phyloP scores from a whole-genome alignment of 73 alveolate genomes.

The Symbiodinium natans region DNA sequence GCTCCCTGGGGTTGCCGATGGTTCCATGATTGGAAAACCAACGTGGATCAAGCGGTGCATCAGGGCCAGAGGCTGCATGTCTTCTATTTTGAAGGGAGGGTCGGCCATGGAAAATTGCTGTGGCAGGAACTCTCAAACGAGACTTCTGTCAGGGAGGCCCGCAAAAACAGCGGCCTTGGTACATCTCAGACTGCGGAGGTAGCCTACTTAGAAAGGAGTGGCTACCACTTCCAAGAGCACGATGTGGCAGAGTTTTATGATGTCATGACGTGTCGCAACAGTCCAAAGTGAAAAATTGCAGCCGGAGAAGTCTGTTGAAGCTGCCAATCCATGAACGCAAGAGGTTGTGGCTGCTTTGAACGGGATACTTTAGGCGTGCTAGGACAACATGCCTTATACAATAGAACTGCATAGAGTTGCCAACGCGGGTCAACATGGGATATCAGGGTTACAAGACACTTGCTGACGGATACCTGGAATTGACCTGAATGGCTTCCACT shows the following conservation, averaged over 20 bases:
- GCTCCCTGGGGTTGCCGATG: slow-evolving; percentile 11
- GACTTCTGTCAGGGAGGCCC: background rate
- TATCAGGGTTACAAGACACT: too few relatives aligned
- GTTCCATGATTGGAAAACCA: background rate
- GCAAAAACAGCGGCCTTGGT: background rate
- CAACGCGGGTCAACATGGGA: too few relatives aligned
- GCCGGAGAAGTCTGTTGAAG: too few relatives aligned
- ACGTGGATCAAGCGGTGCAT: background rate
- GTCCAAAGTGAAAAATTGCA: too few relatives aligned
- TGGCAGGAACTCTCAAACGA: slow-evolving; percentile 17
- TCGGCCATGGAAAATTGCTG: background rate
- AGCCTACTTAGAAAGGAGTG: background rate
- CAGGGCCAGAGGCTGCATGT: background rate
- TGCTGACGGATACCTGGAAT: too few relatives aligned
- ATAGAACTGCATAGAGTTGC: too few relatives aligned
- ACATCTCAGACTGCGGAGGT: background rate
- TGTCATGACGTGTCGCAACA: too few relatives aligned
- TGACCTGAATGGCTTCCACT: too few relatives aligned
- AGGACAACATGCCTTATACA: too few relatives aligned
- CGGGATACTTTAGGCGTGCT: too few relatives aligned
- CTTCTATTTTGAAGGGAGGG: slow-evolving; percentile 4
- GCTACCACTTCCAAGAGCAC: background rate
- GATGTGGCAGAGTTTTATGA: background rate
- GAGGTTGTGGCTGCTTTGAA: too few relatives aligned
- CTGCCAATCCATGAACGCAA: too few relatives aligned